Percentiles rank a stretch among this genome's conserved stretches.
Conservation (phyloP, 179 eudicot species). For the Drosera spatulata region DNA sequence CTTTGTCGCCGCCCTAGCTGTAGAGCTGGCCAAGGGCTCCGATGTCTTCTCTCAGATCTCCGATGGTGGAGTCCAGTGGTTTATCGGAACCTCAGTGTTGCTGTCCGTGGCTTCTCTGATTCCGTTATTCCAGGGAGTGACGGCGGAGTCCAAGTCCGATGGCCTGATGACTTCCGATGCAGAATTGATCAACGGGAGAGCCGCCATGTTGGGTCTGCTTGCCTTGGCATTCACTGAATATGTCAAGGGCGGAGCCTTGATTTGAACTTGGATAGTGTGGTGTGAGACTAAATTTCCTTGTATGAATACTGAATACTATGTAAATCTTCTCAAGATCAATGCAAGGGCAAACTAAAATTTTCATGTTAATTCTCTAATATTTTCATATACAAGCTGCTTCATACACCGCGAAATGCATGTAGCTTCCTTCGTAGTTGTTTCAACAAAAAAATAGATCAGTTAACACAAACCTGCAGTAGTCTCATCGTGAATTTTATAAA, state of each 20-base stretch:
- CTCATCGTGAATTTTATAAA: too few species aligned
- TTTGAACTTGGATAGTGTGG: background rate
- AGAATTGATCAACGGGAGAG: constrained; percentile 63
- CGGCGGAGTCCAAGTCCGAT: constrained; percentile 21
- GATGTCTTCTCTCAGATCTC: constrained; percentile 57
- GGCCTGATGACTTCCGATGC: constrained; percentile 51
- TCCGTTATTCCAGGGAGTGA: constrained; percentile 48
- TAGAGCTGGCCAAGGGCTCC: constrained; percentile 51
- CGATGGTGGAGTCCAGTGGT: constrained; percentile 66
- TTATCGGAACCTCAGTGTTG: constrained; percentile 43
- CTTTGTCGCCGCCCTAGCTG: constrained; percentile 62
- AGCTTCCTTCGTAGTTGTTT: too few species aligned
- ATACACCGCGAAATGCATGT: too few species aligned
- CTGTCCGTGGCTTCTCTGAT: constrained; percentile 58
- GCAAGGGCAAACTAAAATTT: too few species aligned
- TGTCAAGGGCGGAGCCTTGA: constrained; percentile 8
- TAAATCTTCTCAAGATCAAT: too few species aligned
- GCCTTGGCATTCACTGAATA: constrained; percentile 35
- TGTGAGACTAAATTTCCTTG: too few species aligned
- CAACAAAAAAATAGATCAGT: too few species aligned
- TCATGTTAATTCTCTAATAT: too few species aligned
- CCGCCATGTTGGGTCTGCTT: constrained; percentile 65
- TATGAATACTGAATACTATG: too few species aligned
- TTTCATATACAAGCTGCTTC: too few species aligned
- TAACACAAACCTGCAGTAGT: too few species aligned